Conservation (phyloP, 2,329 filamentous ascomycete genomes). For the Boeremia lycopersici region DNA sequence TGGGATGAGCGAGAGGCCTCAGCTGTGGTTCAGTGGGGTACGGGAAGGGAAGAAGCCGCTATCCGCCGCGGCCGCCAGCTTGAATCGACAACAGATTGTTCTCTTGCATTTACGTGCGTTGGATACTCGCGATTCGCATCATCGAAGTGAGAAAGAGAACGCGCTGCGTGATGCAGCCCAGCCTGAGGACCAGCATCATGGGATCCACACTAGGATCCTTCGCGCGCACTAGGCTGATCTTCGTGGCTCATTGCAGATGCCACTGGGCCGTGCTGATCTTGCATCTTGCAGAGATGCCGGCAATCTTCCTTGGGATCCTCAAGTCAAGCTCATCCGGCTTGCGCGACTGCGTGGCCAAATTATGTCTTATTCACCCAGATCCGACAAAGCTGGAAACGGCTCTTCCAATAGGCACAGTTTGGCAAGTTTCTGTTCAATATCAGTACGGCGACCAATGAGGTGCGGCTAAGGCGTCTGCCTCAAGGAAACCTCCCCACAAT, state of each 20-base stretch:
- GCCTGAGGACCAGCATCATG: slow-evolving; percentile 24
- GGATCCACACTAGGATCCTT: slow-evolving; percentile 34
- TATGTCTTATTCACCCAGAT: slow-evolving; percentile 6
- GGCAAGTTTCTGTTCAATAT: slow-evolving; percentile 12
- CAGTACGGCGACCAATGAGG: slow-evolving; percentile 29
- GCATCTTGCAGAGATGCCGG: slow-evolving; percentile 8
- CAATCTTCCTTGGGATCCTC: background rate
- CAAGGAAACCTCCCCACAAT: slow-evolving; percentile 38
- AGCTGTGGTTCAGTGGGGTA: slow-evolving; percentile 14
- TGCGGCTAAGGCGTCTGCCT: slow-evolving; percentile 34
- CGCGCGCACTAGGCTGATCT: slow-evolving; percentile 23
- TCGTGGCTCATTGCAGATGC: slow-evolving; percentile 12
- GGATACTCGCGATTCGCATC: slow-evolving; percentile 13
- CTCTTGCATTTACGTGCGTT: slow-evolving; percentile 22
- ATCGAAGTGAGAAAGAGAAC: slow-evolving; percentile 21
- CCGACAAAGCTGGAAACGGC: background rate
- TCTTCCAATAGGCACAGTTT: slow-evolving; percentile 18
- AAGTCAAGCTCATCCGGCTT: background rate
- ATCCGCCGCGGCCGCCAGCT: slow-evolving; percentile 25
- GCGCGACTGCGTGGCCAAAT: background rate
- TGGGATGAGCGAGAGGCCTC: slow-evolving; percentile 17
- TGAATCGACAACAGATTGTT: slow-evolving; percentile 14
- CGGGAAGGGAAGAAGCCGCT: slow-evolving; percentile 31
- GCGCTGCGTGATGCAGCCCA: slow-evolving; percentile 15
- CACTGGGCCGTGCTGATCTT: slow-evolving; percentile 10